Percentiles rank a stretch among this genome's conserved stretches.
Evolutionary conservation across 2,329 filamentous ascomycete genomes (phyloP).

Genomic region (Penicillium hesseltinei): DNA sequence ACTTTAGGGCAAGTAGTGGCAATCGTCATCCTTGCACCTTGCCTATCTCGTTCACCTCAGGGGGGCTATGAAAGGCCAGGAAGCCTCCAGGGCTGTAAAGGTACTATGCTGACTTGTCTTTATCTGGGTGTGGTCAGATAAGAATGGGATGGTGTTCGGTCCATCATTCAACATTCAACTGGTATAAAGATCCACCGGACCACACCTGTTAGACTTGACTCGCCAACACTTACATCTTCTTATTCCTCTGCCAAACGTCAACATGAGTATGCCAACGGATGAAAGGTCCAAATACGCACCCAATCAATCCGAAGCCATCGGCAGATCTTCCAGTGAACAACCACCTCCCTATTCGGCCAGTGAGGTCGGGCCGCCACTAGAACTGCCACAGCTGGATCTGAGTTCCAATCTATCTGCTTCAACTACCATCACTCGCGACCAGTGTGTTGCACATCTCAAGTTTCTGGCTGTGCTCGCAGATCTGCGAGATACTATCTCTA

Average conservation of each 20-base stretch:
- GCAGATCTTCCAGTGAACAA: conserved; percentile 1
- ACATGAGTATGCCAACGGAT: conserved; percentile 15
- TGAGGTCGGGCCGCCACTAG: conserved; percentile 8
- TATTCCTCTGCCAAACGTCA: neutral
- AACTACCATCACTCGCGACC: conserved; percentile 44
- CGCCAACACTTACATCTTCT: neutral
- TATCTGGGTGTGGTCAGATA: neutral
- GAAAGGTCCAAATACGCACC: conserved; percentile 11
- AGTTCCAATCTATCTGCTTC: neutral
- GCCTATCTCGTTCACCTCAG: neutral
- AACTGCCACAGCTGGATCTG: conserved; percentile 30
- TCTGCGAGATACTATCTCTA: conserved; percentile 66
- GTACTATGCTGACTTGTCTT: neutral
- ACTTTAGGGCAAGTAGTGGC: neutral
- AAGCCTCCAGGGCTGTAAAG: neutral
- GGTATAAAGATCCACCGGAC: neutral
- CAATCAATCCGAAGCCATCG: neutral
- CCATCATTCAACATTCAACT: neutral
- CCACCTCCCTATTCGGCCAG: conserved; percentile 29
- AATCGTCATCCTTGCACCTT: neutral
- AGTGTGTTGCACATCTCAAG: conserved; percentile 72
- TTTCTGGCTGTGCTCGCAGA: conserved; percentile 66
- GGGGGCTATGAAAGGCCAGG: neutral
- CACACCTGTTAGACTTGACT: neutral
- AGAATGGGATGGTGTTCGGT: neutral